Conservation (phyloP, 2,329 filamentous ascomycete species). For the Alternaria burnsii region DNA sequence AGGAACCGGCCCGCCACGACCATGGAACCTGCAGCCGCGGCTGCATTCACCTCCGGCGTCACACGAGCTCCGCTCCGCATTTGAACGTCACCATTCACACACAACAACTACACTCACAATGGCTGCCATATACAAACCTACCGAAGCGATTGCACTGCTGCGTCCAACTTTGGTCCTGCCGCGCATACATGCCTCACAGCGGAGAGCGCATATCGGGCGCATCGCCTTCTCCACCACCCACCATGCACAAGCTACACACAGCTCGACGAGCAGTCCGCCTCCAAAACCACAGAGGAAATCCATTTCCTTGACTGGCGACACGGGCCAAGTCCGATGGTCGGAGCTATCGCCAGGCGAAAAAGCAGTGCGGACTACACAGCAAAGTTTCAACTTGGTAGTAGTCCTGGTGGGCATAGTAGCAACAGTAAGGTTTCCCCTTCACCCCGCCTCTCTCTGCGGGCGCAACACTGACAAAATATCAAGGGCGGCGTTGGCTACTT, state of each 20-base stretch:
- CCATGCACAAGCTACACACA: slow-evolving; percentile 40
- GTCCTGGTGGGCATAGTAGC: slow-evolving; percentile 77
- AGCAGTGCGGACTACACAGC: slow-evolving; percentile 83
- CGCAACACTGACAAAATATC: slow-evolving; percentile 7
- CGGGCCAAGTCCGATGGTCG: slow-evolving; percentile 81
- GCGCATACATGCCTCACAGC: slow-evolving; percentile 25
- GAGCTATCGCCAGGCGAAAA: slow-evolving; percentile 81
- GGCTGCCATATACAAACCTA: slow-evolving; percentile 41
- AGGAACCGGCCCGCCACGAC: slow-evolving; percentile 26
- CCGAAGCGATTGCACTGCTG: slow-evolving; percentile 43
- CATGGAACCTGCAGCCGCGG: slow-evolving; percentile 27
- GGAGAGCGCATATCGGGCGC: slow-evolving; percentile 20
- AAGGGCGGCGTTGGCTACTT: slow-evolving; percentile 73
- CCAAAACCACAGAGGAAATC: slow-evolving; percentile 67
- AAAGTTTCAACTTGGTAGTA: slow-evolving; percentile 86
- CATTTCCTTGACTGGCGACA: slow-evolving; percentile 86
- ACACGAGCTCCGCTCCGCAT: slow-evolving; percentile 19
- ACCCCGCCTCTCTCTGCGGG: background rate
- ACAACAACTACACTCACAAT: slow-evolving; percentile 26
- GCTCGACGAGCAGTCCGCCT: slow-evolving; percentile 29
- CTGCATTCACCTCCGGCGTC: slow-evolving; percentile 17
- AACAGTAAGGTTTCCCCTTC: slow-evolving; percentile 65
- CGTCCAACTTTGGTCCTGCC: slow-evolving; percentile 35
- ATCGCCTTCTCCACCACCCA: slow-evolving; percentile 39
- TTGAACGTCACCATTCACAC: slow-evolving; percentile 5